Base-by-base conservation (phyloP, 192 early-diverging fungal species). In the Backusella psychrophila region DNA sequence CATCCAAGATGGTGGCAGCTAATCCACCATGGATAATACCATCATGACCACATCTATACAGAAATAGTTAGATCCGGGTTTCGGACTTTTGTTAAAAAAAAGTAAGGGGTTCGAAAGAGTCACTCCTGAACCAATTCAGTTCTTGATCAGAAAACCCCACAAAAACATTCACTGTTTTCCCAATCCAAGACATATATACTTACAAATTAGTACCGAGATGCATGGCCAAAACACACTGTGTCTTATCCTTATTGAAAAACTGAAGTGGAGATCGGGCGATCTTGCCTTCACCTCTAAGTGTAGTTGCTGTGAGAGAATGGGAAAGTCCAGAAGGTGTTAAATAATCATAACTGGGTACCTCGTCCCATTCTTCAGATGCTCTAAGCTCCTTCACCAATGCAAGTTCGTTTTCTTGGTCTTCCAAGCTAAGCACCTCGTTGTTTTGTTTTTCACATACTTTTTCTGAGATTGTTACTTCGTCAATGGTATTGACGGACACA, bases 21-120 rank as follows among this genome's bases (percentile, higher is more conserved):
- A 93, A 83, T 39, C 91, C 93, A 36, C 94, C 94, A 72, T 96
- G 94, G 49, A 90, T 85, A 59, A 96, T 94, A 38, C 88, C 89
- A 26, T 88, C 84, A 81, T 95, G 94, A n/a, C 94, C 93, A 34
- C 90, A 94, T 26, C 75, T 76, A 23, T 38, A 75, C 26, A 65
- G 35, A 42, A 65, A 29, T 12, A 29, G 56, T 63, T 63, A 63
- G 56, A 29, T 23, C 12, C 8, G 3, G 19, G 23, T 0, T 63
- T 26, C 56, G 56, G 31, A 68, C 17, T 68, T 68, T 68, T 35
- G 14, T 36, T 36, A 34, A 19, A 9, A 68, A n/a, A 9, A 36
- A 68, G 31, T 8, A 68, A 68, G 19, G 17, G 33, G 29, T 17
- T 17, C n/a, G 33, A 67, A 39, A 67, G 17, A 17, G 15, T 33